These are phyloP conservation scores for Didymella segeticola DNA, from an alignment of 2,329 filamentous ascomycete species.

Conservation along the genomic window DNA sequence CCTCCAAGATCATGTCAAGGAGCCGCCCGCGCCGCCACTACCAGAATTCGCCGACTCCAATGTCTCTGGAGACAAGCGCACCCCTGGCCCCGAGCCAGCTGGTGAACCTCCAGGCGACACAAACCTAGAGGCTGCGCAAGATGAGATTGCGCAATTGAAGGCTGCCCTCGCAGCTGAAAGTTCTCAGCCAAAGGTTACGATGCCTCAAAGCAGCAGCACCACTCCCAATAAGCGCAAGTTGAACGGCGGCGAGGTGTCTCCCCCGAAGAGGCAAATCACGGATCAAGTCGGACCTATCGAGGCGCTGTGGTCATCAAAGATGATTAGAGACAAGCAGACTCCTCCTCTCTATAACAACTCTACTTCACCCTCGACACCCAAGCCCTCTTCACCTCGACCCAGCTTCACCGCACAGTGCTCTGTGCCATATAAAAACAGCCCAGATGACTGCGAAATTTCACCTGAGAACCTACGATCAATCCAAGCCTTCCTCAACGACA, in stretches of 20 bases:
- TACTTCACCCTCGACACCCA: not conserved
- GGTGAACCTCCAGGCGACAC: not conserved
- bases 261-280: not conserved
- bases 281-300: constrained; percentile 4
- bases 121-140: not conserved
- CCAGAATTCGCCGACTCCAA: not conserved
- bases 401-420: not conserved
- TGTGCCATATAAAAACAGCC: not conserved
- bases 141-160: constrained; percentile 12
- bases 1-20: no score
- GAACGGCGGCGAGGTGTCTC: not conserved
- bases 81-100: not conserved
- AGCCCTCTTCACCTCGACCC: not conserved
- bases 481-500: not conserved
- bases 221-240: constrained; percentile 1
- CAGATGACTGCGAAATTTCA: not conserved
- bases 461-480: not conserved
- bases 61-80: not conserved
- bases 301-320: constrained; percentile 14
- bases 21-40: not conserved
- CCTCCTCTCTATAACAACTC: not conserved
- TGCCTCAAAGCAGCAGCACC: not conserved
- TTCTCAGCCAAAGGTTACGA: not conserved
- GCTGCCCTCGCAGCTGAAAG: constrained; percentile 1
- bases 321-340: not conserved